Evolutionary conservation across 129 eudicot genomes (phyloP), one percentile per base, ranked within the genome.

Genomic region (Centaurea solstitialis): DNA sequence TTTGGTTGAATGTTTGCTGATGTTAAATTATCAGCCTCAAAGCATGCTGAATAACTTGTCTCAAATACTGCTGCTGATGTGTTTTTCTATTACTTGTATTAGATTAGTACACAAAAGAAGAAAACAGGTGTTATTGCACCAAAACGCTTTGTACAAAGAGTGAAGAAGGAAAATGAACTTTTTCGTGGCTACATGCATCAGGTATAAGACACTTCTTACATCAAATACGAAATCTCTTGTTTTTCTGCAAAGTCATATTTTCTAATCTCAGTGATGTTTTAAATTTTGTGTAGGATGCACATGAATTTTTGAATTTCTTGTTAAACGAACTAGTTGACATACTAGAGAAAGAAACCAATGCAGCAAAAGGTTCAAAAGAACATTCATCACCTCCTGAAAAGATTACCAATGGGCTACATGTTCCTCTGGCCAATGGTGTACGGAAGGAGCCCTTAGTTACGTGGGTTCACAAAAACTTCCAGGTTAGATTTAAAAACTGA

Each of bases 121-220:
- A 93, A 93, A 85, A 93, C 98, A 40, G 98, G 98, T 37, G 98
- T 93, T 20, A 86, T 93, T 80, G 98, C 94, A 69, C 98, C 98
- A 59, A 93, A 93, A 82, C 98, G 98, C 74, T 93, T 93, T 83
- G 98, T 93, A 64, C 98, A 91, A 78, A 87, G 91, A 83, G 85
- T 93, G 86, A 91, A 85, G 87, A 93, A 93, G 79, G 93, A 93
- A 88, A 93, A 93, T 61, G 98, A 93, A 78, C 90, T 91, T 75
- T 93, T 93, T 73, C 93, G 98, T 68, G 90, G 98, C 70, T 93
- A 91, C 81, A 93, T 93, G 98, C 98, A 91, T 80, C 98, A 93
- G 96, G 98, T 93, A 87, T 47, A 75, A 61, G 37, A 20, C 47
- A 23, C 17, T n/a, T 68, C 41, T 33, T 57, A 24, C 50, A 53